Conservation (phyloP, 495 filamentous ascomycete genomes). For the Aspergillus campestris region DNA sequence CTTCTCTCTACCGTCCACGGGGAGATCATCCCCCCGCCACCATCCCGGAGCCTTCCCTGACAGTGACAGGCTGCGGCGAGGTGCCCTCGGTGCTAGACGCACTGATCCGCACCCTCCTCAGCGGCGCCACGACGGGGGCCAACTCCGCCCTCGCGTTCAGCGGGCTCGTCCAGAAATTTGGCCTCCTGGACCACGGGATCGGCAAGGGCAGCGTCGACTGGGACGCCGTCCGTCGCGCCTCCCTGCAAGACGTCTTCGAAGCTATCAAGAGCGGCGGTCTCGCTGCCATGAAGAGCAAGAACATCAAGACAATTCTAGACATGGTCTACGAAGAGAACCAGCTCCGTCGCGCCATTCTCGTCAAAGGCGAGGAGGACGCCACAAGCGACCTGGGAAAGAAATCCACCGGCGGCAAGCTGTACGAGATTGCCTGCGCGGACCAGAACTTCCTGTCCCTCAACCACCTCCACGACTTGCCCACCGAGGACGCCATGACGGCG, state of each 20-base stretch:
- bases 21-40: constrained; percentile 53
- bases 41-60: constrained; percentile 68
- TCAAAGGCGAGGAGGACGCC: constrained; percentile 10
- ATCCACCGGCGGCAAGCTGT: constrained; percentile 32
- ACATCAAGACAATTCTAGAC: constrained; percentile 76
- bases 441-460: constrained; percentile 62
- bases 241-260: constrained; percentile 54
- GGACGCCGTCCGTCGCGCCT: constrained; percentile 64
- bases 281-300: constrained; percentile 56
- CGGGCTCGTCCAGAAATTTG: constrained; percentile 63
- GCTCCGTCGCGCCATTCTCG: constrained; percentile 32
- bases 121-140: constrained; percentile 60
- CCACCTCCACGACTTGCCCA: constrained; percentile 59
- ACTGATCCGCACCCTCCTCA: constrained; percentile 71
- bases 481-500: constrained; percentile 61
- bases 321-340: constrained; percentile 66
- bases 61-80: constrained; percentile 83
- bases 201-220: constrained; percentile 78
- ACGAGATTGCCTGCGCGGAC: constrained; percentile 46
- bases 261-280: constrained; percentile 70
- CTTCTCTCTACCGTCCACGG: constrained; percentile 63
- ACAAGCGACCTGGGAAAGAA: constrained; percentile 5
- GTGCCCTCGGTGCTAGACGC: constrained; percentile 89
- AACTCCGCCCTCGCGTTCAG: constrained; percentile 64
- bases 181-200: constrained; percentile 49